Evolutionary conservation across 371 early-diverging fungal species (phyloP).

Genomic region (Mucor mucedo): DNA sequence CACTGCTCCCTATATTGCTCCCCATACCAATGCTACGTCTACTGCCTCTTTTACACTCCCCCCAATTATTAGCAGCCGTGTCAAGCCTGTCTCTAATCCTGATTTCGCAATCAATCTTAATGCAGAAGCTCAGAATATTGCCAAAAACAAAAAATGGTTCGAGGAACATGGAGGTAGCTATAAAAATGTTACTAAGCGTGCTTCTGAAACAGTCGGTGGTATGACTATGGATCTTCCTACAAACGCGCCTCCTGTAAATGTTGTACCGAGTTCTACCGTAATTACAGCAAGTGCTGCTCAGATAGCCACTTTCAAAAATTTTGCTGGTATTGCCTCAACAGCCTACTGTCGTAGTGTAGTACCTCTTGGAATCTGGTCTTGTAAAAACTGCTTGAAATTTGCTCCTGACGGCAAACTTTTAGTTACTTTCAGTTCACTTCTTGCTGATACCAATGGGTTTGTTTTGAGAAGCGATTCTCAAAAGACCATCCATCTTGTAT

Average conservation of each 20-base stretch:
- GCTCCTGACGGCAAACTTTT: slow-evolving; percentile 34
- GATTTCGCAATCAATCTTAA: background rate
- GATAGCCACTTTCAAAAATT: slow-evolving; percentile 5
- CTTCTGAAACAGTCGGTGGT: slow-evolving; percentile 6
- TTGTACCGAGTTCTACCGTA: background rate
- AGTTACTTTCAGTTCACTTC: slow-evolving; percentile 22
- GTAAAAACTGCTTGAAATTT: slow-evolving; percentile 23
- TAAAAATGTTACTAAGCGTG: slow-evolving; percentile 6
- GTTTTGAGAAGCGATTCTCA: slow-evolving; percentile 29
- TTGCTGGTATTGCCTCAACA: slow-evolving; percentile 24
- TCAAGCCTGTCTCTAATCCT: background rate
- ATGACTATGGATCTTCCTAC: slow-evolving; percentile 21
- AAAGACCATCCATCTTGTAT: slow-evolving; percentile 31
- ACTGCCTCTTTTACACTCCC: slow-evolving; percentile 11
- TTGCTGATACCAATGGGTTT: slow-evolving; percentile 31
- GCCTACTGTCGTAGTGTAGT: slow-evolving; percentile 31
- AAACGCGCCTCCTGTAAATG: slow-evolving; percentile 8
- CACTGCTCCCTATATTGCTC: background rate
- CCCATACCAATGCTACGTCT: background rate
- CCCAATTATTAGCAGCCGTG: slow-evolving; percentile 16
- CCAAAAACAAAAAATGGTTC: slow-evolving; percentile 15
- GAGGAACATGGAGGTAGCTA: slow-evolving; percentile 7
- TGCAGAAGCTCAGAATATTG: slow-evolving; percentile 8
- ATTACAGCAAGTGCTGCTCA: slow-evolving; percentile 9
- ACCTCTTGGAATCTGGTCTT: slow-evolving; percentile 19